These are phyloP conservation scores for Colletotrichum lupini DNA, from an alignment of 2,329 filamentous ascomycete genomes.

Conservation along the genomic window DNA sequence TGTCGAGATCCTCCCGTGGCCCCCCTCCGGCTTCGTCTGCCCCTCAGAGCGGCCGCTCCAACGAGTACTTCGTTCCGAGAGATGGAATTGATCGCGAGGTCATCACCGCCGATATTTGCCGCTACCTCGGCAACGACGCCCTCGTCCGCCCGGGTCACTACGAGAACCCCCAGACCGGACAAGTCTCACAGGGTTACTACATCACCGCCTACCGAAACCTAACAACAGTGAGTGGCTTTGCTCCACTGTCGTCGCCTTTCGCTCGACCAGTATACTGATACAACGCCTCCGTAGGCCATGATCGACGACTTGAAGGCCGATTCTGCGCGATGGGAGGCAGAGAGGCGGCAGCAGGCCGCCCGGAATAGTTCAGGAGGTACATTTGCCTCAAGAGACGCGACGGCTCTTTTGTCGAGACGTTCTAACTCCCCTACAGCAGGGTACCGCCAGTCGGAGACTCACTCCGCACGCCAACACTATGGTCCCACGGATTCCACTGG, in stretches of 20 bases:
- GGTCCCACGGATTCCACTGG: conserved; percentile 49
- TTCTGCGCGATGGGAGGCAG: conserved; percentile 70
- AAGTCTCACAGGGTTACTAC: conserved; percentile 77
- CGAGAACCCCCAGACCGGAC: conserved; percentile 69
- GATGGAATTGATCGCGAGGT: conserved; percentile 87
- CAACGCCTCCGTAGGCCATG: conserved; percentile 62
- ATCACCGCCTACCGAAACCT: conserved; percentile 84
- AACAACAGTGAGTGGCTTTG: conserved; percentile 71
- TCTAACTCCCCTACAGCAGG: conserved; percentile 71
- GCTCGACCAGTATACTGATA: neutral
- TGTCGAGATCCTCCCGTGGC: conserved; percentile 53
- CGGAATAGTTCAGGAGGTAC: conserved; percentile 69
- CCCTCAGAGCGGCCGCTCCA: conserved; percentile 64
- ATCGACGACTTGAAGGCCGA: conserved; percentile 72
- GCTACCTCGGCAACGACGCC: conserved; percentile 85
- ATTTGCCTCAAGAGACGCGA: conserved; percentile 62
- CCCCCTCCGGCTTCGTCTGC: conserved; percentile 44
- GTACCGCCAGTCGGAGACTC: conserved; percentile 66
- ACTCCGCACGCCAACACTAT: conserved; percentile 56
- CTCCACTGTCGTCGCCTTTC: neutral
- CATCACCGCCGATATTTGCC: conserved; percentile 86
- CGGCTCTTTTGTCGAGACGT: conserved; percentile 59
- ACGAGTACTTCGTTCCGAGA: conserved; percentile 84
- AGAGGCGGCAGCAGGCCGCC: conserved; percentile 66
- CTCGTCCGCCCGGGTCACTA: conserved; percentile 80